Base-by-base conservation (phyloP, 495 filamentous ascomycete species). In the Trichocladium uniseriatum region DNA sequence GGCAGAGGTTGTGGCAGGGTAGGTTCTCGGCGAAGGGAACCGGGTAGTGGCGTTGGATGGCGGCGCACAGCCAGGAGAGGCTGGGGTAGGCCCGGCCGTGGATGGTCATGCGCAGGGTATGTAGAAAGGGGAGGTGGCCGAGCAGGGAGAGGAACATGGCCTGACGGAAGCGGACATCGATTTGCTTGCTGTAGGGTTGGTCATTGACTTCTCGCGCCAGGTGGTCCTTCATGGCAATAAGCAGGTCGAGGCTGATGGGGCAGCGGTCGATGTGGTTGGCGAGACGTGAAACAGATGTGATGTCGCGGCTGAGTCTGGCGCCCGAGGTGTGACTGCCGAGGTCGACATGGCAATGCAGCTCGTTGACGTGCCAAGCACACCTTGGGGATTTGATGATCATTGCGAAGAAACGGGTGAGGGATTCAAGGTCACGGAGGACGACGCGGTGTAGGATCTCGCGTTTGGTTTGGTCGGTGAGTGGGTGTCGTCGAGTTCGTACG, bases 91-190 rank as follows among this genome's bases (percentile, higher is more conserved):
- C 43, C 2, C 0, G 6, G 14, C 32, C 7, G 21, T 46, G 20
- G 14, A 46, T 18, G 0, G 43, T 38, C 19, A 46, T 37, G 34
- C 43, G 43, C 4, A 46, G 32, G 0, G 32, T 38, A 2, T 37
- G 1, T 14, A 46, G 20, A 20, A 19, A 27, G 6, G 18, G 32
- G 34, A 38, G 43, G 43, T 38, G 43, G 20, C 21, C 43, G n/a
- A 46, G 43, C 9, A 46, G 32, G 2, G 43, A 46, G 20, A 46
- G 34, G 21, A 46, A 46, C 7, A 46, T 28, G n/a, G 43, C 19
- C n/a, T 46, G 43, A 14, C 34, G 43, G 34, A 46, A 37, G 21
- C 32, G 32, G 8, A 38, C 8, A 6, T 28, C 31, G 4, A 19
- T 5, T 1, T 21, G 21, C 10, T 32, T 4, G 20, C 5, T 15